phyloP scores from a whole-genome alignment of 2,329 filamentous ascomycete genomes.

The Sporothrix sp. region DNA sequence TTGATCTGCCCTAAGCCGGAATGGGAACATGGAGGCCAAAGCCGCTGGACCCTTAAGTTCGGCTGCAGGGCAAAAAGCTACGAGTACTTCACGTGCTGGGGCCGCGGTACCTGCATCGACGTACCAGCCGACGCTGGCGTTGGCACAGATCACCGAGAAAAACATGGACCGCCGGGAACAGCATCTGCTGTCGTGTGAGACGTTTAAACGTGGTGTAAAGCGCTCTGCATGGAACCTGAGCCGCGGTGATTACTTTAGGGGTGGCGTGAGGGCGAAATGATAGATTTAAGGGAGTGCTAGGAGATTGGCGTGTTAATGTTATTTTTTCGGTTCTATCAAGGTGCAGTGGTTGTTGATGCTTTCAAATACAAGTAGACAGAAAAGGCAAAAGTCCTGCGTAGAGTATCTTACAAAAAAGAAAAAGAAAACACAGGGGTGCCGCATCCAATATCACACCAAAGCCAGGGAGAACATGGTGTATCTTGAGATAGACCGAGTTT shows the following conservation, averaged over 20 bases:
- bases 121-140: no score
- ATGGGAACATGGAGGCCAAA: background rate
- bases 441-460: background rate
- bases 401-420: background rate
- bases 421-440: background rate
- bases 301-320: no score
- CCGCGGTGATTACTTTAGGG: background rate
- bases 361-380: background rate
- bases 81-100: background rate
- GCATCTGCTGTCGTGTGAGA: background rate
- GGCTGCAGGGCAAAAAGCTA: background rate
- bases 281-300: no score
- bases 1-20: constrained; percentile 1
- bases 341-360: background rate
- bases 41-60: background rate
- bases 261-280: no score
- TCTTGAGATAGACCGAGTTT: no score
- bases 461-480: background rate
- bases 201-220: background rate
- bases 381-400: background rate
- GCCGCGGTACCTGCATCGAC: constrained; percentile 3
- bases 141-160: no score
- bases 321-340: no score
- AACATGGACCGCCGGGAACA: no score
- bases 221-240: background rate